Evolutionary conservation across 2,329 filamentous ascomycete species (phyloP).

Genomic region (Thielaviopsis populi): DNA sequence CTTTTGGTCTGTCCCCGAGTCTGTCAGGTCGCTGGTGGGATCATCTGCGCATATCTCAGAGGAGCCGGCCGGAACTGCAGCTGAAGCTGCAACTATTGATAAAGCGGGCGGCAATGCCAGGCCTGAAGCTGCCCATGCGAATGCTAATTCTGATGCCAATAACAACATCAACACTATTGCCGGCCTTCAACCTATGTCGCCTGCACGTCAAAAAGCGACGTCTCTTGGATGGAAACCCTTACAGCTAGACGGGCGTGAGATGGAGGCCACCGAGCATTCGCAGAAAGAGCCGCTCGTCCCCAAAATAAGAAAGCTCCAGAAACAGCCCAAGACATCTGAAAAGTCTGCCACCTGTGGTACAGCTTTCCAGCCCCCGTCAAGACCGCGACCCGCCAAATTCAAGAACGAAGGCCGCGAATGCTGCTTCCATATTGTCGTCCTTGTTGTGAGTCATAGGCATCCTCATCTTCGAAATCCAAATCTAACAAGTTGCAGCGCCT

Average conservation of each 20-base stretch:
- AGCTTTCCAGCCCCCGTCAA: background rate
- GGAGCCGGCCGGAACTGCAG: background rate
- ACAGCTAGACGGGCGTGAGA: background rate
- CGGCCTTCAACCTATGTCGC: background rate
- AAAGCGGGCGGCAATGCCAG: background rate
- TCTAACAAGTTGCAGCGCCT: slow-evolving; percentile 13
- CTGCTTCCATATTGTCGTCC: background rate
- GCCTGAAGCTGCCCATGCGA: background rate
- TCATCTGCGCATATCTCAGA: slow-evolving; percentile 15
- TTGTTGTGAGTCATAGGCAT: slow-evolving; percentile 6
- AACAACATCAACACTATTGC: background rate
- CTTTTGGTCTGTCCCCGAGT: slow-evolving; percentile 13
- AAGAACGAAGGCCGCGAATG: background rate
- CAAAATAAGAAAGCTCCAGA: slow-evolving; percentile 7
- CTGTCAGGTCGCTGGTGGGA: slow-evolving; percentile 9
- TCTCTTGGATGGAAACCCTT: background rate
- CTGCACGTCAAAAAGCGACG: background rate
- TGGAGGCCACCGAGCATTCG: background rate
- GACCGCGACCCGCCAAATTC: background rate
- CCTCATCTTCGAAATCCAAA: background rate
- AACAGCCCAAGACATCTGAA: background rate
- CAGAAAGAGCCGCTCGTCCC: background rate
- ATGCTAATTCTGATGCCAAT: background rate
- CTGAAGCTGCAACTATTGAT: background rate
- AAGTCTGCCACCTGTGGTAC: background rate